phyloP scores from a whole-genome alignment of 345 rosid species.

The Citrus trifoliata region DNA sequence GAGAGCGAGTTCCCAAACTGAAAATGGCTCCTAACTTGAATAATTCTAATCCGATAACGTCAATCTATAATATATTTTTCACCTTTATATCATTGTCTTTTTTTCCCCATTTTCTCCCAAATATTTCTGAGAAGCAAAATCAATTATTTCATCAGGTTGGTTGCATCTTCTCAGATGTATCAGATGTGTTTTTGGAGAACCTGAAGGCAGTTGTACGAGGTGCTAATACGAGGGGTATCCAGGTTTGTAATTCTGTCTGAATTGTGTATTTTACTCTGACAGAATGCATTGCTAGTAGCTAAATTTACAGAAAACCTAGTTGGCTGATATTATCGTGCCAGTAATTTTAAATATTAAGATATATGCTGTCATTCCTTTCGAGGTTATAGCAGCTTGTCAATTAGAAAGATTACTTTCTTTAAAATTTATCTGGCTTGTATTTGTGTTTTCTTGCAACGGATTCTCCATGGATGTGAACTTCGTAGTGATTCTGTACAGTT shows the following conservation, averaged over 20 bases:
- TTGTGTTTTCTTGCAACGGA: background rate
- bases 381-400: conserved; percentile 7
- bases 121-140: conserved; percentile 1
- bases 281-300: background rate
- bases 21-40: background rate
- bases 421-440: background rate
- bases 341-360: conserved; percentile 2
- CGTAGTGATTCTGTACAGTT: conserved; percentile 38
- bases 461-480: conserved; percentile 8
- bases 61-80: background rate
- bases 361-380: background rate
- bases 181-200: conserved; percentile 46
- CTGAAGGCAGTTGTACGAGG: conserved; percentile 39
- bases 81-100: background rate
- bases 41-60: background rate
- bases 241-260: conserved; percentile 38
- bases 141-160: conserved; percentile 48
- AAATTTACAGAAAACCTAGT: background rate
- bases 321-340: conserved; percentile 5
- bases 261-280: background rate
- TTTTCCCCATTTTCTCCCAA: background rate
- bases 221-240: conserved; percentile 30
- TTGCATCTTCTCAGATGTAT: conserved; percentile 47
- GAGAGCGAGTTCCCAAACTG: background rate
- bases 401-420: conserved; percentile 1